Base-by-base conservation (phyloP, 2,329 filamentous ascomycete species). In the Penicillium glabrum region DNA sequence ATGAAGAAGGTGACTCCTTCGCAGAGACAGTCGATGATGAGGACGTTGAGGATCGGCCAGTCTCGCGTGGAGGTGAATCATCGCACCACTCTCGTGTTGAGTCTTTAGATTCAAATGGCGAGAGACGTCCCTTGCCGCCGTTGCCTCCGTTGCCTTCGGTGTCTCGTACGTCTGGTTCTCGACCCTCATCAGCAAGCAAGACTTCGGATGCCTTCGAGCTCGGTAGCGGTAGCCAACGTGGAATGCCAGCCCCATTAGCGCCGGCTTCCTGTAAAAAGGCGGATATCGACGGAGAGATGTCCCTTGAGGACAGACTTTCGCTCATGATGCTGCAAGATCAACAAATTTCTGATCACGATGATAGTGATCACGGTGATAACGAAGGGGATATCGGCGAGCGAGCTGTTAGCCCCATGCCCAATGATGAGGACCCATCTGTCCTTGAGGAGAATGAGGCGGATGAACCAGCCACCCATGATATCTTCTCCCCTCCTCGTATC, bases 61-160 rank as follows among this genome's bases (percentile, higher is more conserved):
- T 82, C 43, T 70, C 74, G 1, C 66, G 64, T 2, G 69, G 68
- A 33, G 67, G 69, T 16, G 56, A 58, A 14, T 60, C 58, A 5
- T 57, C 59, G 11, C 69, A 67, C 33, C 82, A 87, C 43, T 79
- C 80, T 3, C 87, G 89, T 46, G 87, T 86, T 24, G 88, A 90
- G 65, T 95, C 92, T 2, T 77, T 86, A 31, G 86, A 86, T 62
- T 95, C 91, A 0, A 92, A 91, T 66, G 87, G 86, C 43, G 91
- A 96, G 58, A 87, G 91, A 64, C 83, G 93, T 31, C 93, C 93
- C 19, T 82, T 98, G 16, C 93, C 93, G 33, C 93, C 93, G 45
- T 83, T 98, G 46, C 93, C 93, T 33, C 93, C 93, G 46, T 83
- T 98, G 46, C 93, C 93, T 7, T 88, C 73, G 1, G 65, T 72